Conservation (phyloP, 2,329 filamentous ascomycete genomes). For the Escovopsis sp. region DNA sequence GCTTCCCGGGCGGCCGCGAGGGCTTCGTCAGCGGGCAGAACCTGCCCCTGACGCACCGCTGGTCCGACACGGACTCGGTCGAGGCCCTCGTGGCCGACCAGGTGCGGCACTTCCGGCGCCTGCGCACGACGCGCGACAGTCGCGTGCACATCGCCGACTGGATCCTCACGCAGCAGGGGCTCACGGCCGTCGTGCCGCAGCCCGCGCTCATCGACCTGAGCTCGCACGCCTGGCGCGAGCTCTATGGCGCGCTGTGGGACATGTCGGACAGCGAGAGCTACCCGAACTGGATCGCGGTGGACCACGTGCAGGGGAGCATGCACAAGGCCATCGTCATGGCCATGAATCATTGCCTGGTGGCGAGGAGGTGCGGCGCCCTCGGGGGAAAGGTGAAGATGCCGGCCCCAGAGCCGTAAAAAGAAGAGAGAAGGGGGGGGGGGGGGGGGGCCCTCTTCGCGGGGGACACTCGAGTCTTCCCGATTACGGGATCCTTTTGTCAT, state of each 20-base stretch:
- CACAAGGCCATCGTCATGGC: slow-evolving; percentile 13
- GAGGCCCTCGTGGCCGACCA: slow-evolving; percentile 11
- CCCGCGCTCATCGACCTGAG: slow-evolving; percentile 7
- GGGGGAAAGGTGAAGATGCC: slow-evolving; percentile 8
- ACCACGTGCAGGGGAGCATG: slow-evolving; percentile 13
- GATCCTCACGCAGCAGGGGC: slow-evolving; percentile 11
- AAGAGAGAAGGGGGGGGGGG: too few relatives aligned
- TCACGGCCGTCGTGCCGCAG: neutral
- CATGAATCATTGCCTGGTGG: slow-evolving; percentile 18
- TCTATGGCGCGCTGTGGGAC: slow-evolving; percentile 13
- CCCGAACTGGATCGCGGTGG: slow-evolving; percentile 20
- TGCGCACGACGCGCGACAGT: slow-evolving; percentile 5
- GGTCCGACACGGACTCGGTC: slow-evolving; percentile 9
- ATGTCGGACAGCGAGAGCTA: slow-evolving; percentile 11
- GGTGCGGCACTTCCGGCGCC: slow-evolving; percentile 6
- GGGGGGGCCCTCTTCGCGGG: too few relatives aligned
- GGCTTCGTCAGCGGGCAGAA: slow-evolving; percentile 15
- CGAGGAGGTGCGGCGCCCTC: slow-evolving; percentile 11
- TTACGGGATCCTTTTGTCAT: too few relatives aligned
- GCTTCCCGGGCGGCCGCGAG: slow-evolving; percentile 12
- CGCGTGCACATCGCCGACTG: slow-evolving; percentile 14
- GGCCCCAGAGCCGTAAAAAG: too few relatives aligned
- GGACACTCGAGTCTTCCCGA: too few relatives aligned
- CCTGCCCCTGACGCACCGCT: slow-evolving; percentile 13
- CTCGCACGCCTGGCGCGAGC: slow-evolving; percentile 8